A percentile compares a stretch with the other conserved stretches of the same genome.
These are phyloP conservation scores for Herpetospermum pedunculosum DNA, from an alignment of 306 rosid genomes.

Conservation along the genomic window DNA sequence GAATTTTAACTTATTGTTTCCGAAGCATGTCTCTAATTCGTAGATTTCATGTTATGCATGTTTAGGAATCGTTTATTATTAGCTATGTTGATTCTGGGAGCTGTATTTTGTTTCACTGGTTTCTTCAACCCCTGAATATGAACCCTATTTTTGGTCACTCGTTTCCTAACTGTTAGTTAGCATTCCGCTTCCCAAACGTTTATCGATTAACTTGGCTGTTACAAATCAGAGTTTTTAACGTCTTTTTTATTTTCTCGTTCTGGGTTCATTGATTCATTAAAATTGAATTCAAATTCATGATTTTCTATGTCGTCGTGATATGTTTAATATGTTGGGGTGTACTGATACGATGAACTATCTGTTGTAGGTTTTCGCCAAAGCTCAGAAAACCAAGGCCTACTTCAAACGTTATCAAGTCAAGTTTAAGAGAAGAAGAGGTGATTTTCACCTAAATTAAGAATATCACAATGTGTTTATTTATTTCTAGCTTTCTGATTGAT, in stretches of 20 bases:
- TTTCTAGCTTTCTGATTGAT: neutral
- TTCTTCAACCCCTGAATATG: neutral
- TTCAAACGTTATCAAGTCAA: slow-evolving; percentile 75
- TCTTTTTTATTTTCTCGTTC: too few species aligned
- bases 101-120: neutral
- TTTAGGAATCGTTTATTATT: neutral
- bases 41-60: neutral
- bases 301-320: neutral
- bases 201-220: too few species aligned
- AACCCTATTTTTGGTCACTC: neutral
- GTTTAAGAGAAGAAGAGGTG: slow-evolving; percentile 84
- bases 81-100: neutral
- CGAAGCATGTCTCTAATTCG: neutral
- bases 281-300: neutral
- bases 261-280: too few species aligned
- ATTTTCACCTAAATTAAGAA: neutral
- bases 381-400: slow-evolving; percentile 63
- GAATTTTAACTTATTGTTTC: neutral
- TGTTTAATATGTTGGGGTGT: neutral
- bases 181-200: neutral
- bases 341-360: neutral
- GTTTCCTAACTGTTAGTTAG: neutral
- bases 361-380: slow-evolving; percentile 39
- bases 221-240: neutral
- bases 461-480: neutral